Evolutionary conservation across 106 monocot genomes (phyloP).

Genomic region (Dendrobium nobile): DNA sequence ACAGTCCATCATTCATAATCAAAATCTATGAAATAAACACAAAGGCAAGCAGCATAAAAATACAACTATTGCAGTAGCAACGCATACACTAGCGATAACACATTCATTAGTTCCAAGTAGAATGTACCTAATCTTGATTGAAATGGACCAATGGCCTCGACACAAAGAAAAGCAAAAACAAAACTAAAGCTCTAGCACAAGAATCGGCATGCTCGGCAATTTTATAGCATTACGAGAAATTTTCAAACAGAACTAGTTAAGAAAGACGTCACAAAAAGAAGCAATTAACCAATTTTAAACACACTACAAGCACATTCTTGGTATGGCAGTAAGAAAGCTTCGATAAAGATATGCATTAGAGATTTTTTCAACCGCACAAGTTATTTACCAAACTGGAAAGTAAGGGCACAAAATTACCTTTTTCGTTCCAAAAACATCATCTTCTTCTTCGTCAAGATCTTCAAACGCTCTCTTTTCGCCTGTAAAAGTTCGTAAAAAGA

Average conservation of each 20-base stretch:
- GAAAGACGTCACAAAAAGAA: not conserved
- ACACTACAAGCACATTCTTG: not conserved
- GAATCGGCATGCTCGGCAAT: not conserved
- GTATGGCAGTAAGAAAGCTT: not conserved
- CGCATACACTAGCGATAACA: not conserved
- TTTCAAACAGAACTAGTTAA: not conserved
- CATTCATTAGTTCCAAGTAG: not conserved
- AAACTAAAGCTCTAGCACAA: not conserved
- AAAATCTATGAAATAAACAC: not conserved
- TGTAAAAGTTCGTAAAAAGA: not conserved
- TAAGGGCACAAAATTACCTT: conserved; percentile 9
- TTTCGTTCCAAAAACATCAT: conserved; percentile 21
- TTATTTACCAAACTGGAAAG: not conserved
- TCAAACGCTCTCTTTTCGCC: conserved; percentile 22
- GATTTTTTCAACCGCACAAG: not conserved
- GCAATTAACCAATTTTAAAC: not conserved
- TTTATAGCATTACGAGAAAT: not conserved
- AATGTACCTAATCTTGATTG: not conserved
- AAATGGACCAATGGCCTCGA: not conserved
- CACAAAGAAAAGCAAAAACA: not conserved
- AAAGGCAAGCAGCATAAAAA: not conserved
- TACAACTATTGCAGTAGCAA: not conserved
- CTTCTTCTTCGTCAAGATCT: conserved; percentile 26
- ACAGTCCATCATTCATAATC: not conserved
- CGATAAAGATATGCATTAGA: not conserved